These are phyloP conservation scores for Fusarium sp. DNA, from an alignment of 2,329 filamentous ascomycete genomes.

Conservation along the genomic window DNA sequence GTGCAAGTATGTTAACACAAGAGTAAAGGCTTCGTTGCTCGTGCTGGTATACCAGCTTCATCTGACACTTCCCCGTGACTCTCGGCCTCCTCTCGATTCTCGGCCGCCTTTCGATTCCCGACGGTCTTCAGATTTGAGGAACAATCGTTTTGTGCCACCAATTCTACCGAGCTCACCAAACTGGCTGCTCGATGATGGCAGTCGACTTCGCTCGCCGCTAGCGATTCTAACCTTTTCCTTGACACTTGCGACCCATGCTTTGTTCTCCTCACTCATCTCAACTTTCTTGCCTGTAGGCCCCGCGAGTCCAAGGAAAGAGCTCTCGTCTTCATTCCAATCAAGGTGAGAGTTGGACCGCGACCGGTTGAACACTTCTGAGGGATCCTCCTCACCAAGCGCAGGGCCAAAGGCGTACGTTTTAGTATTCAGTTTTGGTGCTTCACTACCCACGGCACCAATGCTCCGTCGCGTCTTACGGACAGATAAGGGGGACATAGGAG, in stretches of 20 bases:
- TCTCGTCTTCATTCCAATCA: conserved; percentile 68
- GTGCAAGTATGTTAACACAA: conserved; percentile 5
- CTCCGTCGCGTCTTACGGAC: conserved; percentile 65
- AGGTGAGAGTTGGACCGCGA: conserved; percentile 64
- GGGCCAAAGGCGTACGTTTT: conserved; percentile 55
- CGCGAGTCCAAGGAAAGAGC: conserved; percentile 71
- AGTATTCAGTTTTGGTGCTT: conserved; percentile 48
- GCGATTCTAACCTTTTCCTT: conserved; percentile 80
- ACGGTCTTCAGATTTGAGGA: conserved; percentile 54
- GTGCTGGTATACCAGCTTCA: conserved; percentile 15
- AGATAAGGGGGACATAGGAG: conserved; percentile 59
- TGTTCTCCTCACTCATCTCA: conserved; percentile 76
- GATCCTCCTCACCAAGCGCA: conserved; percentile 50
- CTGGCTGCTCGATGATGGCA: conserved; percentile 42
- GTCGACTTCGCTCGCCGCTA: conserved; percentile 63
- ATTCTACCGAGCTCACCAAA: conserved; percentile 78
- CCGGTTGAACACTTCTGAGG: conserved; percentile 55
- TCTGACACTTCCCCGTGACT: conserved; percentile 33
- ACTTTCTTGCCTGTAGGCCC: conserved; percentile 73
- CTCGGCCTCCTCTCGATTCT: conserved; percentile 22
- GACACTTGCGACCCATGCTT: conserved; percentile 84
- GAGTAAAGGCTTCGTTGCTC: conserved; percentile 13
- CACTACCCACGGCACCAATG: conserved; percentile 48
- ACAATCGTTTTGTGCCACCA: conserved; percentile 77
- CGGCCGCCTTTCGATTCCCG: conserved; percentile 29